Evolutionary conservation across 2,329 filamentous ascomycete genomes (phyloP), one percentile per base, ranked within the genome.

Genomic region (Clonostachys chloroleuca): DNA sequence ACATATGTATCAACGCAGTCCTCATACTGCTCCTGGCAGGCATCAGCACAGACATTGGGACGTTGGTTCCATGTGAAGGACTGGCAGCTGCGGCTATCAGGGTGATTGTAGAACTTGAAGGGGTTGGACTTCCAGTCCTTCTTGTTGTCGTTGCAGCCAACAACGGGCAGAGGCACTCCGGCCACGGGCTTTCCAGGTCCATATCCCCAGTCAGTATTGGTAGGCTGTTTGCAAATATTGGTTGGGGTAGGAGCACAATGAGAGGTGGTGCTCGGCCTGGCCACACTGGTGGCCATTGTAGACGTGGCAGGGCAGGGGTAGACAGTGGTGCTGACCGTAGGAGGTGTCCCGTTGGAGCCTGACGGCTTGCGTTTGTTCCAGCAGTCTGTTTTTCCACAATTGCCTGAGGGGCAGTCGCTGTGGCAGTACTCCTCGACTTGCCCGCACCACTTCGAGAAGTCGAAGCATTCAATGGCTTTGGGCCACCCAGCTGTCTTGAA

Each of bases 161-260:
- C 68, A 47, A 77, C 61, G 42, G 77, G 78, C 45, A 81, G 62
- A 18, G 66, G 62, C 46, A 81, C 78, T 49, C 66, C 70, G 43
- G 75, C 78, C 14, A 80, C 74, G 4, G 74, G 70, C 44, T 69
- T 83, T 35, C 84, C 80, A 2, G 85, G 83, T 2, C 80, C 82
- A 58, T 91, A 92, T 45, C 81, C 83, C 54, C 76, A 79, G 59
- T 77, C 75, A 54, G 79, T 77, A 64, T 67, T 75, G 45, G 65
- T 61, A n/a, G 77, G 72, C 61, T 80, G 75, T 35, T 59, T 64
- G 70, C 77, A 81, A 56, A 81, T 70, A 54, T 73, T 73, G 47
- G 73, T 77, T 2, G 74, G 70, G 34, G 70, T 61, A 3, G 77
- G 73, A 45, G 71, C 64, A 46, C 71, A 67, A 40, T 64, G 62